Conservation (phyloP, 2,329 filamentous ascomycete genomes). For the Aspergillus hiratsukae region DNA sequence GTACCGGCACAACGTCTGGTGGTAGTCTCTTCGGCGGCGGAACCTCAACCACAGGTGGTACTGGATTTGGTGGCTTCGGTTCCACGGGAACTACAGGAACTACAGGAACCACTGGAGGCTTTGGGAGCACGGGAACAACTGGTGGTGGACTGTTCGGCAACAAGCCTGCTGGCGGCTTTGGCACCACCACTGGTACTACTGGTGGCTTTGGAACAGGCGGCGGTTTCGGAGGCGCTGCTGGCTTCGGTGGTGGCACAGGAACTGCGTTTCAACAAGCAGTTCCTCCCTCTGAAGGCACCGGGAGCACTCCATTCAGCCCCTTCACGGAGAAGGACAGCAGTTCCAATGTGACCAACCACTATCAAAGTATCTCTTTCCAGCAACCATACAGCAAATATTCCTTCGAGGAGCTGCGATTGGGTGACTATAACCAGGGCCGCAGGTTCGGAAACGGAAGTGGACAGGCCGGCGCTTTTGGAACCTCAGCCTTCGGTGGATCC, state of each 20-base stretch:
- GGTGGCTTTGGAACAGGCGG: slow-evolving; percentile 27
- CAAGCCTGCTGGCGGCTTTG: slow-evolving; percentile 16
- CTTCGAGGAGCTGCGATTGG: slow-evolving; percentile 72
- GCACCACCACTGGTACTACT: slow-evolving; percentile 8
- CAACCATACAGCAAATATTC: slow-evolving; percentile 72
- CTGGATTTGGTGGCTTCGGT: slow-evolving; percentile 22
- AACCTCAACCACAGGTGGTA: slow-evolving; percentile 17
- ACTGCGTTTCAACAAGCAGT: slow-evolving; percentile 39
- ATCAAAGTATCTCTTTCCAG: slow-evolving; percentile 48
- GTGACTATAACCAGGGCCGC: slow-evolving; percentile 83
- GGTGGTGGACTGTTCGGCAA: slow-evolving; percentile 10
- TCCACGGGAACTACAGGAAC: slow-evolving; percentile 21
- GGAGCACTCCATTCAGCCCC: slow-evolving; percentile 41
- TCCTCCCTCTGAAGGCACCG: slow-evolving; percentile 43
- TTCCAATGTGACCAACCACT: slow-evolving; percentile 39
- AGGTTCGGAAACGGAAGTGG: slow-evolving; percentile 78
- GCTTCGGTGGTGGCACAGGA: slow-evolving; percentile 36
- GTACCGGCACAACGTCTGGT: slow-evolving; percentile 24
- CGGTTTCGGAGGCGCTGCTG: slow-evolving; percentile 23
- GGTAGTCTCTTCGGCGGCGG: slow-evolving; percentile 26
- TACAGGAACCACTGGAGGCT: slow-evolving; percentile 26
- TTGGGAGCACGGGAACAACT: slow-evolving; percentile 19
- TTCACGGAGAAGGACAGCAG: slow-evolving; percentile 43
- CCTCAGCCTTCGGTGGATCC: slow-evolving; percentile 52
- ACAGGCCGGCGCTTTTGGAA: slow-evolving; percentile 76